Conservation (phyloP, 1,284 basidiomycete genomes). For the Ganoderma leucocontextum region DNA sequence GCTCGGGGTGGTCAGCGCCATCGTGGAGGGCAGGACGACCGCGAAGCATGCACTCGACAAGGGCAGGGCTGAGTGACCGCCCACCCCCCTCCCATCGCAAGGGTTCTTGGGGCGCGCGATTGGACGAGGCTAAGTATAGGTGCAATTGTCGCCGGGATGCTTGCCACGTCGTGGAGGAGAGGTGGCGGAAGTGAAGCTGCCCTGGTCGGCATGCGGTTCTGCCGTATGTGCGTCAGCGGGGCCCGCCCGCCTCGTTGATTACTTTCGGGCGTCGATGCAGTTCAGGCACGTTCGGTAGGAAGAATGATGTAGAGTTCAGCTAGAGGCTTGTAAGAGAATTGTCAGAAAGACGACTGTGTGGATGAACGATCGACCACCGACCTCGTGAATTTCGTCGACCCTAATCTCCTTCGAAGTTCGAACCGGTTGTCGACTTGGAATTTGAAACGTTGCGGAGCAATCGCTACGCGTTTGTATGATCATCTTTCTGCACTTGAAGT, state of each 20-base stretch:
- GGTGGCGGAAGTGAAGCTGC: not conserved
- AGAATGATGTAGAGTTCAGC: not conserved
- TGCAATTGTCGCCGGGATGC: not conserved
- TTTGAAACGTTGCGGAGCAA: not conserved
- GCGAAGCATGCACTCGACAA: slow-evolving; percentile 50
- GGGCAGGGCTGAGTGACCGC: slow-evolving; percentile 28
- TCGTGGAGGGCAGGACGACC: slow-evolving; percentile 67
- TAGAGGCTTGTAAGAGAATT: not conserved
- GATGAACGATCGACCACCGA: not conserved
- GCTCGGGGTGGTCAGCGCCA: slow-evolving; percentile 63
- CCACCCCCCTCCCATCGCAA: not conserved
- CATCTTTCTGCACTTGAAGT: not conserved
- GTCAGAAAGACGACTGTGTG: not conserved
- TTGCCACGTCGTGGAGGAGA: not conserved
- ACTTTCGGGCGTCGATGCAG: not conserved
- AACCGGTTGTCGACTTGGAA: not conserved
- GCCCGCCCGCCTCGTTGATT: not conserved
- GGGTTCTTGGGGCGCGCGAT: not conserved
- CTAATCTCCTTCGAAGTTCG: too few species aligned
- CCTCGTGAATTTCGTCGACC: not conserved
- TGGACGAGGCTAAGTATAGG: slow-evolving; percentile 2
- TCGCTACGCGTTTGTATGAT: not conserved
- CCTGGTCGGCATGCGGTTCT: not conserved
- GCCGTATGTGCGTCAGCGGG: not conserved
- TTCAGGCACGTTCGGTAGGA: slow-evolving; percentile 1